Evolutionary conservation across 164 flowering plant species (phyloP).

Genomic region (Saururus chinensis): DNA sequence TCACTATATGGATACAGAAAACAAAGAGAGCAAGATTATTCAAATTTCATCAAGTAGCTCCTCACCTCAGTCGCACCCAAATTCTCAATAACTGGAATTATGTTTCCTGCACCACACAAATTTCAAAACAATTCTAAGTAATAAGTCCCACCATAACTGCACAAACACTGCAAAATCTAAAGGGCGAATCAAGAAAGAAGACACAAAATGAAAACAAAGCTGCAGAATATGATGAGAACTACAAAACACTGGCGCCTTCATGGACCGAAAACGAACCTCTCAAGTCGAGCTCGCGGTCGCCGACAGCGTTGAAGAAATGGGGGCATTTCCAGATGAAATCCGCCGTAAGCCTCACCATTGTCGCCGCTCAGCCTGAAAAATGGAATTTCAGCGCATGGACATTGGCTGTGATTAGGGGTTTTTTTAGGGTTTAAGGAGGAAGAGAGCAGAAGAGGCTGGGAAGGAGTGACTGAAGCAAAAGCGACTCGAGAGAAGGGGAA

Average conservation of each 20-base stretch:
- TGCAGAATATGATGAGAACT: not conserved
- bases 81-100: constrained; percentile 84
- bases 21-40: too few species aligned
- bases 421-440: too few species aligned
- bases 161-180: too few species aligned
- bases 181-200: not conserved
- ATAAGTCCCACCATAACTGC: not conserved
- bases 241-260: not conserved
- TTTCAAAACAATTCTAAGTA: not conserved
- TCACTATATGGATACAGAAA: too few species aligned
- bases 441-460: too few species aligned
- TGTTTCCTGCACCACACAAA: constrained; percentile 46
- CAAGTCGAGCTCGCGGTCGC: constrained; percentile 84
- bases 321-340: constrained; percentile 92
- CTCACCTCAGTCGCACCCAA: constrained; percentile 93
- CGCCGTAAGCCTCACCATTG: constrained; percentile 79
- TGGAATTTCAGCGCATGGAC: too few species aligned
- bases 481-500: too few species aligned
- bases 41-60: not conserved
- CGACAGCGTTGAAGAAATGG: constrained; percentile 86
- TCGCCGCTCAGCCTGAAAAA: too few species aligned
- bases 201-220: not conserved
- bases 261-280: constrained; percentile 35
- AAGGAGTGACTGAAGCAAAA: too few species aligned
- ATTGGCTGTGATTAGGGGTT: too few species aligned